A percentile compares a stretch with the other conserved stretches of the same genome.
Evolutionary conservation across 1,284 basidiomycete genomes (phyloP).

Genomic region (Papiliotrema flavescens): DNA sequence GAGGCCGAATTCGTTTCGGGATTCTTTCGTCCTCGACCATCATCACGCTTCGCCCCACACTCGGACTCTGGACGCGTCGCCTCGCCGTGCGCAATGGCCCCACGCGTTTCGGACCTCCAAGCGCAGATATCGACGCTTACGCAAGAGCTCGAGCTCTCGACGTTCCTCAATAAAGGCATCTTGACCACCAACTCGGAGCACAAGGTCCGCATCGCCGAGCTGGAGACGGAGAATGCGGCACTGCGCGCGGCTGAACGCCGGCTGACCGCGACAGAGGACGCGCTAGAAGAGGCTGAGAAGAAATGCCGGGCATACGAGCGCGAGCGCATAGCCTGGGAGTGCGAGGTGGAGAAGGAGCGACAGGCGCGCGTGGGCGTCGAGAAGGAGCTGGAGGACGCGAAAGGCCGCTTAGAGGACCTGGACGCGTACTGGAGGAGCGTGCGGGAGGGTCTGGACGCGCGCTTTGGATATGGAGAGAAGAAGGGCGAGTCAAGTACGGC

Average conservation of each 20-base stretch:
- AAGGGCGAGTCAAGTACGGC: not conserved
- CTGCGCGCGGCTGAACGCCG: slow-evolving; percentile 32
- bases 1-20: too few relatives aligned
- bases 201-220: slow-evolving; percentile 35
- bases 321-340: not conserved
- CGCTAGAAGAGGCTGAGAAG: slow-evolving; percentile 16
- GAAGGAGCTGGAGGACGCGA: slow-evolving; percentile 4
- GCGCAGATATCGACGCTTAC: slow-evolving; percentile 13
- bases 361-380: slow-evolving; percentile 2
- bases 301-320: slow-evolving; percentile 1
- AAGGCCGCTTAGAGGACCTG: not conserved
- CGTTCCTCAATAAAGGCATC: slow-evolving; percentile 42
- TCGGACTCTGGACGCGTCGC: too few relatives aligned
- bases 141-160: slow-evolving; percentile 37
- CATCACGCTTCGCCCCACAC: too few relatives aligned
- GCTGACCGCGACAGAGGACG: slow-evolving; percentile 32
- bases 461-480: not conserved
- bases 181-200: slow-evolving; percentile 34
- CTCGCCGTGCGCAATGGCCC: too few relatives aligned
- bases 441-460: not conserved
- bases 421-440: not conserved
- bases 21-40: too few relatives aligned
- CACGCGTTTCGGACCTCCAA: slow-evolving; percentile 6
- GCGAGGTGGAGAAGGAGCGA: slow-evolving; percentile 7
- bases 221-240: slow-evolving; percentile 34